phyloP scores from a whole-genome alignment of 148 eudicot species.

The Diospyros lotus region DNA sequence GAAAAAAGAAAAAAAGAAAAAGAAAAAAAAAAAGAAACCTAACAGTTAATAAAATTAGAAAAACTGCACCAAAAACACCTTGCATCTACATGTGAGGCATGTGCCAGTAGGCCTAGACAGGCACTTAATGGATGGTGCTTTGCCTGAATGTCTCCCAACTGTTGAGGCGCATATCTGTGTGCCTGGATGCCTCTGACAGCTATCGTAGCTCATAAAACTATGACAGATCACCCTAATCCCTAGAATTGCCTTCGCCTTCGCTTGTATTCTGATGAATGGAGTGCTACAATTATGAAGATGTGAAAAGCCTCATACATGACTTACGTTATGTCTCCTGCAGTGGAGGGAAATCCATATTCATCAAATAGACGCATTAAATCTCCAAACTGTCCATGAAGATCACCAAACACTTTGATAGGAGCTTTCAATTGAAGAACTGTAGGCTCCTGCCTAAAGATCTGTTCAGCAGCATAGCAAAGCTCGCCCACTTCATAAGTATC shows the following conservation, averaged over 20 bases:
- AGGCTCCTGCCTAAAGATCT: slow-evolving; percentile 86
- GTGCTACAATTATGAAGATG: no score
- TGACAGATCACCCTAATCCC: neutral
- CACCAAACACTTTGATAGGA: slow-evolving; percentile 96
- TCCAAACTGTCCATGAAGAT: slow-evolving; percentile 98
- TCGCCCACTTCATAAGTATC: slow-evolving; percentile 96
- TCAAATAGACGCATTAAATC: slow-evolving; percentile 95
- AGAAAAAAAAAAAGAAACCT: neutral
- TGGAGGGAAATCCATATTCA: slow-evolving; percentile 97
- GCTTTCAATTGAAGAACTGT: slow-evolving; percentile 95
- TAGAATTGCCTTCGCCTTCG: slow-evolving; percentile 1
- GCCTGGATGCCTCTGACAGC: no score
- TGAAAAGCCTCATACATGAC: slow-evolving; percentile 12
- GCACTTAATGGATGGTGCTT: no score
- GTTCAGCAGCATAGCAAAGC: slow-evolving; percentile 97
- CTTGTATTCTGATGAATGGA: no score
- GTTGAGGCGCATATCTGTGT: no score
- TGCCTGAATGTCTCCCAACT: no score
- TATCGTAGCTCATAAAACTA: no score
- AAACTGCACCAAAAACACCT: no score
- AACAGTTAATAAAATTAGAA: neutral
- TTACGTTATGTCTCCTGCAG: slow-evolving; percentile 97
- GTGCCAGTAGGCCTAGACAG: no score
- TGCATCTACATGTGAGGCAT: no score
- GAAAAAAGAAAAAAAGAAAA: neutral